Evolutionary conservation across 2,329 filamentous ascomycete genomes (phyloP), one percentile per base, ranked within the genome.

Genomic region (Lecanicillium sp.): DNA sequence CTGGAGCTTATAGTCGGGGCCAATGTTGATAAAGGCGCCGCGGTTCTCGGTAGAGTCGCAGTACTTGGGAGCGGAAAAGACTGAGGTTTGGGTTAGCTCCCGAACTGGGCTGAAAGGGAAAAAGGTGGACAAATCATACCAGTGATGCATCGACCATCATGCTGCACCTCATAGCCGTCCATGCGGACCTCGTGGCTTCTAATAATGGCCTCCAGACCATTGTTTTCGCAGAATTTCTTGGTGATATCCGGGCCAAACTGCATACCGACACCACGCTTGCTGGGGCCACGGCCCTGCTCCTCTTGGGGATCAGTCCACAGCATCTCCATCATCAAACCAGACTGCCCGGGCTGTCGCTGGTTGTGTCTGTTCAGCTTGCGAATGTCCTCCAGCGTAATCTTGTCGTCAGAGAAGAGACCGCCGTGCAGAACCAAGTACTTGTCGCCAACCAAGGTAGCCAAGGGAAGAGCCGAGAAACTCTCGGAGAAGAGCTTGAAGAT

Each of bases 241-340:
- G 92, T 98, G 42, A 98, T 80, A 58, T 98, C 92, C 0, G 92
- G 92, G 1, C 92, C 92, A 53, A 98, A 98, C 59, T 97, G 89
- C 65, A 97, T 77, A 37, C 92, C 92, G 15, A 98, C 90, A 49
- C 92, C 92, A 58, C 92, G 79, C 72, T 98, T 98, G 70, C 88
- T 95, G 32, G 92, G 92, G 8, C 89, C 87, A 50, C 92, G 81
- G 37, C 92, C 92, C 19, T 84, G 81, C 50, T 80, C 73, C 1
- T 84, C 74, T 60, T 98, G 92, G 3, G 92, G 92, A 58, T 98
- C 92, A 1, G 92, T 97, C 92, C 92, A 98, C 33, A 98, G 76
- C 92, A 98, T 98, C 65, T 98, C 92, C 92, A 98, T 98, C 92
- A 98, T 98, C 52, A 98, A 68, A 12, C 92, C 92, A 35, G 84